Conservation (phyloP, 129 eudicot species). For the Ambrosia trifida region DNA sequence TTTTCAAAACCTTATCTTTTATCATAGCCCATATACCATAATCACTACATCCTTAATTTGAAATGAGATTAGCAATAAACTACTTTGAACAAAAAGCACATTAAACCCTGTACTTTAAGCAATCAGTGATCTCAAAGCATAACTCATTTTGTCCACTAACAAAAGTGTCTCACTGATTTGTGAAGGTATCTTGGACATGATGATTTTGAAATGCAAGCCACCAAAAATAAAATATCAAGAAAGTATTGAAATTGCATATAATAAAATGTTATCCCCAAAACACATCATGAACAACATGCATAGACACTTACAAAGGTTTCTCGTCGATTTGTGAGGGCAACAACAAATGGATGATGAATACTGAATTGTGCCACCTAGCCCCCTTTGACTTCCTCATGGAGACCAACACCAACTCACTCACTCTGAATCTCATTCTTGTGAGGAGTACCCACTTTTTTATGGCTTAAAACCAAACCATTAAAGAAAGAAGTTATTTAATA, state of each 20-base stretch:
- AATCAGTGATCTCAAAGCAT: slow-evolving; percentile 5
- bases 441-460: no score
- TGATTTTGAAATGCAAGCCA: slow-evolving; percentile 49
- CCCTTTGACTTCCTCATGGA: no score
- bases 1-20: slow-evolving; percentile 74
- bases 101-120: slow-evolving; percentile 12
- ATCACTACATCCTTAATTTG: slow-evolving; percentile 28
- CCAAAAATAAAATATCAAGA: background rate
- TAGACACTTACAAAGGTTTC: background rate
- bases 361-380: no score
- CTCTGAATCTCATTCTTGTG: no score
- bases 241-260: background rate
- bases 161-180: slow-evolving; percentile 78
- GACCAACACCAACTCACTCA: no score
- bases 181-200: slow-evolving; percentile 67
- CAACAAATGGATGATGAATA: no score
- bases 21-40: slow-evolving; percentile 64
- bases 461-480: no score
- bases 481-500: no score
- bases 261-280: no score
- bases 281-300: background rate
- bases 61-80: slow-evolving; percentile 72
- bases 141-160: slow-evolving; percentile 92
- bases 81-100: slow-evolving; percentile 20
- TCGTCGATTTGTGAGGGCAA: no score